Base-by-base conservation (phyloP, 1,284 basidiomycete genomes). In the Veloboletus limbatus region DNA sequence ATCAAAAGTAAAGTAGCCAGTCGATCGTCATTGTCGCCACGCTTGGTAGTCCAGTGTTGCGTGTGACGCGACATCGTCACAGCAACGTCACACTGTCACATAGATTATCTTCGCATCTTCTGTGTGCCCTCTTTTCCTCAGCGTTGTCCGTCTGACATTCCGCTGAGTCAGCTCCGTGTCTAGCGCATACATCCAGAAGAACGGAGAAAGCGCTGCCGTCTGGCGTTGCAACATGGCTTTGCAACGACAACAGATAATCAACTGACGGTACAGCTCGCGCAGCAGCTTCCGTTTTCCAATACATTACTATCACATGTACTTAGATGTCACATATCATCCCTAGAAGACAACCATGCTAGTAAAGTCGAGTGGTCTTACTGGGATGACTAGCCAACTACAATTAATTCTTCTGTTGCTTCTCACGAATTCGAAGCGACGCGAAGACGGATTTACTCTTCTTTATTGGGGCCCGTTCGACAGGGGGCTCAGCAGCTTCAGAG, bases 361-460 rank as follows among this genome's bases (percentile, higher is more conserved):
- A 8, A 32, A 32, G 42, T n/a, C 22, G 21, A 17, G 8, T 22
- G 13, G 16, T 2, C 46, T 49, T 41, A 48, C 40, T 32, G 32
- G 21, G 6, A 26, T 27, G 3, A 21, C 6, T 31, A 35, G 16
- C 30, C 49, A 47, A 45, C 25, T 16, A 26, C 4, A 8, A n/a
- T 26, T 20, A 44, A n/a, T 9, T 34, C 40, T 51, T 54, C 21
- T 40, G 17, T 16, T 43, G 43, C 27, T 24, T 48, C 47, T 50
- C 55, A 11, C 49, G 52, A 28, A 24, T 49, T 22, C 53, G 51
- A 35, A 61, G 37, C 11, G 63, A 53, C 4, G 59, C 31, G 14
- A 68, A 67, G 7, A 62, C 16, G 6, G 59, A 59, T 57, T 43
- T 63, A 17, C 59, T 65, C 49, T 65, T 65, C 44, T 33, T 54